Conservation (phyloP, 2,329 filamentous ascomycete species). For the Fusarium sp. region DNA sequence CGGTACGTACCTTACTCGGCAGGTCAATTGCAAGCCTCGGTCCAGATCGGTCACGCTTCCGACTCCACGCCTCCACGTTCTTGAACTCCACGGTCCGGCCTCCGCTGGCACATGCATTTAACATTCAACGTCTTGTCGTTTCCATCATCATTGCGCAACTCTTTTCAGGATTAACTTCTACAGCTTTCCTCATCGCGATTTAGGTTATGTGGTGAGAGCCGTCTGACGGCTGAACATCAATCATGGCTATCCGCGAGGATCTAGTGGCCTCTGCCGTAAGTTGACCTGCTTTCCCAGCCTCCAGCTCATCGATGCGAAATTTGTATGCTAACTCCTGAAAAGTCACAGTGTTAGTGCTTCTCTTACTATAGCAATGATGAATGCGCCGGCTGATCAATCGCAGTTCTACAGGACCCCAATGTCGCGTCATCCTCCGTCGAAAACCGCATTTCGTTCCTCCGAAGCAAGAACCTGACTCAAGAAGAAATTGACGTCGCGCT, state of each 20-base stretch:
- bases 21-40: conserved; percentile 50
- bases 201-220: conserved; percentile 45
- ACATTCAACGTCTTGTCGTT: conserved; percentile 13
- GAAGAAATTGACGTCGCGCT: conserved; percentile 93
- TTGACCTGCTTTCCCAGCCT: conserved; percentile 30
- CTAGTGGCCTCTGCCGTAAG: conserved; percentile 83
- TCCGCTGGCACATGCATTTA: conserved; percentile 50
- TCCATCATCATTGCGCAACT: conserved; percentile 32
- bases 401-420: conserved; percentile 93
- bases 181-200: conserved; percentile 18
- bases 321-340: conserved; percentile 35
- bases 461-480: conserved; percentile 96
- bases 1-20: not conserved
- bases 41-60: conserved; percentile 48
- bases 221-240: conserved; percentile 36
- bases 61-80: conserved; percentile 43
- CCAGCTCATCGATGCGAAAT: conserved; percentile 10
- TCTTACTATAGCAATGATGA: not conserved
- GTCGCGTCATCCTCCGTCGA: conserved; percentile 91
- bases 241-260: conserved; percentile 93
- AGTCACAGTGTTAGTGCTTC: conserved; percentile 59
- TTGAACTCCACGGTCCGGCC: conserved; percentile 36
- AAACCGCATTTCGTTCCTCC: conserved; percentile 90
- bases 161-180: conserved; percentile 8
- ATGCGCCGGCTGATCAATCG: conserved; percentile 36